Conservation (phyloP, 2,329 filamentous ascomycete genomes). For the Chlorencoelia australis region DNA sequence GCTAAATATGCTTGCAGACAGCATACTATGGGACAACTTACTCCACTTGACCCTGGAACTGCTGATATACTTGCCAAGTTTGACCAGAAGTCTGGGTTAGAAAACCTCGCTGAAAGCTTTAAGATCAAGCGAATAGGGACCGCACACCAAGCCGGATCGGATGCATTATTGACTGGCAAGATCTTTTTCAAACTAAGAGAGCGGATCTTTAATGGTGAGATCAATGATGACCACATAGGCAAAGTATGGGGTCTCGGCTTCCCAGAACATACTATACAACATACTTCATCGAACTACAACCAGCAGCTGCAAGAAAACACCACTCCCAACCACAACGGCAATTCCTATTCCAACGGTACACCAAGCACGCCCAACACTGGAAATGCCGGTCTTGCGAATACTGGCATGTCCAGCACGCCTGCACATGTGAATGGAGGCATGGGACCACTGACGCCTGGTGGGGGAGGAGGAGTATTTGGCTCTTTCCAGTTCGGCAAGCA, state of each 20-base stretch:
- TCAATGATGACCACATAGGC: constrained; percentile 73
- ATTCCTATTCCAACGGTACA: constrained; percentile 38
- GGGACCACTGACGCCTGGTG: constrained; percentile 70
- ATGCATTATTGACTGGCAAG: constrained; percentile 84
- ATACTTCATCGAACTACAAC: constrained; percentile 31
- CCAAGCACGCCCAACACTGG: constrained; percentile 64
- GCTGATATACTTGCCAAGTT: constrained; percentile 72
- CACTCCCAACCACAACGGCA: constrained; percentile 45
- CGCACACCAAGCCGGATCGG: constrained; percentile 86
- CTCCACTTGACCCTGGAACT: constrained; percentile 52
- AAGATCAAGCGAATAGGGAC: constrained; percentile 81
- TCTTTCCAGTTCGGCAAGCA: constrained; percentile 40
- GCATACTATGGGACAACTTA: constrained; percentile 52
- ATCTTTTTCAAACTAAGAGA: constrained; percentile 92
- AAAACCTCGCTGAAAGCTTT: constrained; percentile 87
- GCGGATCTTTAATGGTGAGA: constrained; percentile 74
- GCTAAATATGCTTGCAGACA: constrained; percentile 79
- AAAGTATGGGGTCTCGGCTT: constrained; percentile 88
- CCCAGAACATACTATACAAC: constrained; percentile 45
- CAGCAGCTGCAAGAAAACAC: constrained; percentile 33
- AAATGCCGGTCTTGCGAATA: constrained; percentile 38
- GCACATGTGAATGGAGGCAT: constrained; percentile 47
- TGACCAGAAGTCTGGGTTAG: constrained; percentile 82
- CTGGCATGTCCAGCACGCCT: too few relatives aligned
- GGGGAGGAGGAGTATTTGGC: constrained; percentile 65